phyloP scores from a whole-genome alignment of 2,329 filamentous ascomycete species.

The Cladosporium sp. region DNA sequence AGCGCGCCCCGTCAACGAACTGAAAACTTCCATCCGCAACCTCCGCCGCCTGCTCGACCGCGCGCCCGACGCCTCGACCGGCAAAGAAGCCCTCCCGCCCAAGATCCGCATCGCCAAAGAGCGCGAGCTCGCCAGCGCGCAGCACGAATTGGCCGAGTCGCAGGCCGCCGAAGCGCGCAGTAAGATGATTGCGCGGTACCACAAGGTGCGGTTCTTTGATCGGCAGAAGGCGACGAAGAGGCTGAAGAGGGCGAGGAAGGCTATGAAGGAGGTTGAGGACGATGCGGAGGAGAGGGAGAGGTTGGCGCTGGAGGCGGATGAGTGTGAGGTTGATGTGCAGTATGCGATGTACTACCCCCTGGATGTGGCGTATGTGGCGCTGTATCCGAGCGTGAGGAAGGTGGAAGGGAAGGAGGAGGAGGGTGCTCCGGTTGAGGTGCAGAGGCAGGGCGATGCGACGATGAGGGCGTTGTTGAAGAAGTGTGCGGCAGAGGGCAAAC shows the following conservation, averaged over 20 bases:
- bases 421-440: conserved; percentile 40
- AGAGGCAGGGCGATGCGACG: conserved; percentile 50
- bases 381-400: conserved; percentile 47
- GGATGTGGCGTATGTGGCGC: conserved; percentile 67
- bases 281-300: conserved; percentile 39
- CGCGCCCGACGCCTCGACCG: conserved; percentile 34
- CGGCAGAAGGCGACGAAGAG: conserved; percentile 71
- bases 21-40: conserved; percentile 72
- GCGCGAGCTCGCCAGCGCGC: conserved; percentile 68
- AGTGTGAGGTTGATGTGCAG: conserved; percentile 70
- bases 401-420: conserved; percentile 36
- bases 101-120: conserved; percentile 69
- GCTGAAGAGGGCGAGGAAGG: conserved; percentile 65
- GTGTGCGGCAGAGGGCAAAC: conserved; percentile 60
- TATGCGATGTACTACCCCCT: conserved; percentile 75
- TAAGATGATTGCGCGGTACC: conserved; percentile 76
- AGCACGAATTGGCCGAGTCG: conserved; percentile 63
- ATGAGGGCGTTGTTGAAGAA: conserved; percentile 70
- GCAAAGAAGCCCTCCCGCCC: conserved; percentile 60
- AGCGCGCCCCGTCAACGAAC: conserved; percentile 54
- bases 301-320: conserved; percentile 30
- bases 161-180: conserved; percentile 63
- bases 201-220: conserved; percentile 86
- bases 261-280: conserved; percentile 51
- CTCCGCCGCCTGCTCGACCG: conserved; percentile 67